These are phyloP conservation scores for Eucalyptus sideroxylon DNA, from an alignment of 345 rosid species.

Conservation along the genomic window DNA sequence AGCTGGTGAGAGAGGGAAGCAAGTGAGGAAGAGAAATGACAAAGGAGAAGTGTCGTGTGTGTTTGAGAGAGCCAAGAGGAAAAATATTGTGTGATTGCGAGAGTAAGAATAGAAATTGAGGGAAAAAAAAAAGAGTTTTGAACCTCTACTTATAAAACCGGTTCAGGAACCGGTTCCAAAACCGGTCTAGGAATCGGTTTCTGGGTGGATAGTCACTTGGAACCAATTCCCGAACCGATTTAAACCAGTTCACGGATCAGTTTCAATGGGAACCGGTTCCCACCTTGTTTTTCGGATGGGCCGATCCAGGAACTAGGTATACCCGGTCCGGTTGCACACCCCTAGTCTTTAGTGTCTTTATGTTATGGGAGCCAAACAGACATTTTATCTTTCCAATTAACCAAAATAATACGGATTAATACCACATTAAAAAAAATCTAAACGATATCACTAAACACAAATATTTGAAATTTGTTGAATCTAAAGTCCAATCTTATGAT, in stretches of 20 bases:
- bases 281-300: fast-evolving
- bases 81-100: fast-evolving
- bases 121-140: fast-evolving
- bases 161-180: too few relatives aligned
- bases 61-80: too few relatives aligned
- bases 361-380: neutral
- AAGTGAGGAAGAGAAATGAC: too few relatives aligned
- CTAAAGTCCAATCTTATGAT: too few relatives aligned
- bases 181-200: too few relatives aligned
- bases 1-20: fast-evolving
- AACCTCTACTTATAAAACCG: too few relatives aligned
- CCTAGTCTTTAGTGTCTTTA: neutral
- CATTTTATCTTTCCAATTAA: too few relatives aligned
- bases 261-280: fast-evolving
- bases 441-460: neutral
- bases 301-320: fast-evolving
- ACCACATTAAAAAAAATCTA: too few relatives aligned
- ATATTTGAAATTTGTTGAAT: neutral
- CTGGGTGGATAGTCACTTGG: fast-evolving
- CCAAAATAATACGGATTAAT: fast-evolving
- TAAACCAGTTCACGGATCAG: fast-evolving
- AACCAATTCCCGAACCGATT: too few relatives aligned
- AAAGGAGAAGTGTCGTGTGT: too few relatives aligned
- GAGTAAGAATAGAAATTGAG: too few relatives aligned
- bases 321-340: too few relatives aligned